Evolutionary conservation across 2,329 filamentous ascomycete species (phyloP).

Genomic region (Periconia macrospinosa): DNA sequence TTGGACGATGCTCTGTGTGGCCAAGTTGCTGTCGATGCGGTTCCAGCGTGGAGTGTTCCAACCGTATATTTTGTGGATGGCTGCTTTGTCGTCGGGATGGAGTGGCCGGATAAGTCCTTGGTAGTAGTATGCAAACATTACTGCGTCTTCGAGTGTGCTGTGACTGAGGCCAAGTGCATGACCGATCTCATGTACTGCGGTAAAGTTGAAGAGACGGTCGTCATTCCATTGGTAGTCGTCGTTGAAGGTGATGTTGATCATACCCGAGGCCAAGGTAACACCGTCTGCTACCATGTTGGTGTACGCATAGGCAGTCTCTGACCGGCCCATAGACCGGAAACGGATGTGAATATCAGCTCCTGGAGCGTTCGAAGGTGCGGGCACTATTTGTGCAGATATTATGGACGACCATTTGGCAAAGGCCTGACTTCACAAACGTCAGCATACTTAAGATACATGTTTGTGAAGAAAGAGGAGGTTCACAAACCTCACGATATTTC

Average conservation of each 20-base stretch:
- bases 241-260: slow-evolving; percentile 35
- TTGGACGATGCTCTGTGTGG: slow-evolving; percentile 18
- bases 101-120: slow-evolving; percentile 22
- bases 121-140: slow-evolving; percentile 33
- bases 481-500: slow-evolving; percentile 25
- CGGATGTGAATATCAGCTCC: slow-evolving; percentile 28
- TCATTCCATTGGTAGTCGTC: slow-evolving; percentile 32
- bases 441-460: not conserved
- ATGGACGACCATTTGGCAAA: slow-evolving; percentile 28
- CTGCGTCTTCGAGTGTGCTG: slow-evolving; percentile 27
- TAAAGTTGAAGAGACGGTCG: slow-evolving; percentile 29
- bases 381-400: slow-evolving; percentile 21
- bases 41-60: slow-evolving; percentile 31
- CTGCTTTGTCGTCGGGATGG: slow-evolving; percentile 31
- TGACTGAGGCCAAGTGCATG: slow-evolving; percentile 32
- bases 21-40: slow-evolving; percentile 21
- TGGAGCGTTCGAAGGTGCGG: slow-evolving; percentile 12
- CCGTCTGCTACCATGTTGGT: slow-evolving; percentile 31
- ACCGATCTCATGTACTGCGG: slow-evolving; percentile 31
- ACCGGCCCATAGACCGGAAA: slow-evolving; percentile 22
- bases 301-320: slow-evolving; percentile 24
- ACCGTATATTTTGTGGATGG: slow-evolving; percentile 29
- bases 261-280: slow-evolving; percentile 18
- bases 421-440: slow-evolving; percentile 16
- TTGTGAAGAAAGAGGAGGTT: not conserved